A percentile compares a stretch with the other conserved stretches of the same genome.
These are phyloP conservation scores for Solanum sejunctum DNA, from an alignment of 257 asterid species.

Conservation along the genomic window DNA sequence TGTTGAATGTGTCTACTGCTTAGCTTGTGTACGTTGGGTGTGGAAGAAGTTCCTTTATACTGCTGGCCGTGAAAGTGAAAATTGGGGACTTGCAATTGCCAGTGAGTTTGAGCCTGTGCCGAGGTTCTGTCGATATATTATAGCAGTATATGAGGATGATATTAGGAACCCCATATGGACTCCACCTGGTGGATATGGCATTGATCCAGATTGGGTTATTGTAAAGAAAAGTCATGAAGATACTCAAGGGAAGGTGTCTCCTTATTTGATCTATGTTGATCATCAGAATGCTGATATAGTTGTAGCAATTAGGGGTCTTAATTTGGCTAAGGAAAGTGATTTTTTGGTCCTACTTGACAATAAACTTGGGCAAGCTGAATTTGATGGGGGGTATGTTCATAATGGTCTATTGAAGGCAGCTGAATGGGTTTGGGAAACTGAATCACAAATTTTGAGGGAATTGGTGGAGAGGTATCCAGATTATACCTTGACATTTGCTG, in stretches of 20 bases:
- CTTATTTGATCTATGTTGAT: constrained; percentile 80
- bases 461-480: constrained; percentile 39
- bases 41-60: constrained; percentile 92
- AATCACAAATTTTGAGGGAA: constrained; percentile 41
- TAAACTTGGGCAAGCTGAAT: constrained; percentile 81
- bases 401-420: constrained; percentile 90
- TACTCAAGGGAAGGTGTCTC: constrained; percentile 54
- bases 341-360: constrained; percentile 65
- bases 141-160: constrained; percentile 76
- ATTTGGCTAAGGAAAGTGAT: constrained; percentile 77
- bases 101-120: constrained; percentile 82
- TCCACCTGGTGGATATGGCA: constrained; percentile 83
- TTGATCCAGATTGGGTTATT: constrained; percentile 63
- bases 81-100: constrained; percentile 87
- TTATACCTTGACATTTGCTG: constrained; percentile 72
- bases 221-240: constrained; percentile 42
- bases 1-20: constrained; percentile 89
- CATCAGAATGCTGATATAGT: constrained; percentile 62
- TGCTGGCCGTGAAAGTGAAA: constrained; percentile 85
- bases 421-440: constrained; percentile 60
- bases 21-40: constrained; percentile 89
- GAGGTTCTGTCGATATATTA: constrained; percentile 55
- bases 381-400: constrained; percentile 91
- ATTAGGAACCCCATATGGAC: constrained; percentile 61
- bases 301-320: constrained; percentile 79